A percentile compares a stretch with the other conserved stretches of the same genome.
Evolutionary conservation across 2,329 filamentous ascomycete genomes (phyloP).

Genomic region (Pezizomycotina sp.): DNA sequence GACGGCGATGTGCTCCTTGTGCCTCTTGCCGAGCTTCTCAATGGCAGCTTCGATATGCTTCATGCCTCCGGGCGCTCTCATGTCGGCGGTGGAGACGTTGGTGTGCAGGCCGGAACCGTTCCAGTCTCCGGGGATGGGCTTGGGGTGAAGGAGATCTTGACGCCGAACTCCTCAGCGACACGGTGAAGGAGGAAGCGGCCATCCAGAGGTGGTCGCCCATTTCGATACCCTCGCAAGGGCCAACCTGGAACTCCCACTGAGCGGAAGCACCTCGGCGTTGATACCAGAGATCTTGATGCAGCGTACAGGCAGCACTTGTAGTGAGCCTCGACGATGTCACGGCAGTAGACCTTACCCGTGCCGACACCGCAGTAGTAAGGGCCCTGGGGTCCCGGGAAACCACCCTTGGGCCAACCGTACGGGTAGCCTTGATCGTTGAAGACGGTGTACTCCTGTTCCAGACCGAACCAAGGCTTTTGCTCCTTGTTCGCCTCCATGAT

Average conservation of each 20-base stretch:
- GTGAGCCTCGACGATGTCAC: conserved; percentile 92
- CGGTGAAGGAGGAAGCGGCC: conserved; percentile 77
- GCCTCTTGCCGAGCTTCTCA: conserved; percentile 35
- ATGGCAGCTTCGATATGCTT: conserved; percentile 73
- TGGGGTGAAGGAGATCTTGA: conserved; percentile 90
- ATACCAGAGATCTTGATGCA: conserved; percentile 87
- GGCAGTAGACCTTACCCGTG: conserved; percentile 90
- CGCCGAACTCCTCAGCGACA: conserved; percentile 90
- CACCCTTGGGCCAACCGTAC: conserved; percentile 77
- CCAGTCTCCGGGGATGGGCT: conserved; percentile 92
- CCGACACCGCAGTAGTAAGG: conserved; percentile 98
- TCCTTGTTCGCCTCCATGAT: conserved; percentile 75
- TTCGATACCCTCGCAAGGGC: conserved; percentile 71
- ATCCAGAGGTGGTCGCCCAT: conserved; percentile 97
- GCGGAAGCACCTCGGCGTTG: conserved; percentile 97
- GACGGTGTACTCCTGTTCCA: conserved; percentile 95
- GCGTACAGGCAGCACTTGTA: conserved; percentile 82
- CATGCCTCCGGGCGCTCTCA: conserved; percentile 84
- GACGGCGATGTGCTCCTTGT: conserved; percentile 54
- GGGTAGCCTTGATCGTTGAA: conserved; percentile 74
- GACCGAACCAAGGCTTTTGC: conserved; percentile 88
- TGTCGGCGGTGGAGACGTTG: conserved; percentile 84
- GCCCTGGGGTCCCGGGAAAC: conserved; percentile 81
- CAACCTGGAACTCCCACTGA: conserved; percentile 97
- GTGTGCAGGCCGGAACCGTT: conserved; percentile 87